Base-by-base conservation (phyloP, 352 stramenopile species). In the Globisporangium megalacanthum region DNA sequence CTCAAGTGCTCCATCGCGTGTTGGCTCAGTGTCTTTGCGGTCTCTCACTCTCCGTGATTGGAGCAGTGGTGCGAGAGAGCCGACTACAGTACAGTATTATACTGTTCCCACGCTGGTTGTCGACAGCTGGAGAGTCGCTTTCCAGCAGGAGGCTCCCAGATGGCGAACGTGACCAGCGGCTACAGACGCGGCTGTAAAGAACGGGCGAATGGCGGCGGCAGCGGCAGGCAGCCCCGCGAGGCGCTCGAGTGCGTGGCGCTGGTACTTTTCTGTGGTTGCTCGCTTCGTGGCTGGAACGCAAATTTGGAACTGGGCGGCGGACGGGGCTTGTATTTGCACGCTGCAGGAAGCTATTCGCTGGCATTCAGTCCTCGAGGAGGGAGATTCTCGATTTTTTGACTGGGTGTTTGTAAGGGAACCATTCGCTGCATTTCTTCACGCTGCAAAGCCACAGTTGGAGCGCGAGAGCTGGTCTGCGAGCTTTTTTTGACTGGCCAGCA, bases 301-400 rank as follows among this genome's bases (percentile, higher is more conserved):
- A 22, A 49, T 49, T 49, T 22, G 44, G 22, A 22, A 49, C n/a
- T 49, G 19, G 4, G 35, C 6, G 35, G 35, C 6, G 10, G 7
- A 39, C 6, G 35, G 35, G 35, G 35, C 35, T 39, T 39, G 35
- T 39, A 39, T 39, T 39, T 29, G 44, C n/a, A 25, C 19, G 25
- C 25, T 29, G 39, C 39, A 45, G 44, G n/a, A 48, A 49, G 44
- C 44, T 49, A 20, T 11, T 49, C 44, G 44, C n/a, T 49, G 9
- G 44, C 44, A 49, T 49, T 49, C 44, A 49, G n/a, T n/a, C 14
- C 15, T 20, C 19, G n/a, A 2, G 44, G 22, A 11, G 44, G n/a
- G 22, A 31, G 6, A 1, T 10, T 14, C 19, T 47, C 8, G 3
- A 31, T 31, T 8, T 25, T 31, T 8, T 25, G 10, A 49, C 44